Percentiles rank a stretch among this genome's conserved stretches.
phyloP scores from a whole-genome alignment of 2,329 filamentous ascomycete genomes.

The Alternaria panax region DNA sequence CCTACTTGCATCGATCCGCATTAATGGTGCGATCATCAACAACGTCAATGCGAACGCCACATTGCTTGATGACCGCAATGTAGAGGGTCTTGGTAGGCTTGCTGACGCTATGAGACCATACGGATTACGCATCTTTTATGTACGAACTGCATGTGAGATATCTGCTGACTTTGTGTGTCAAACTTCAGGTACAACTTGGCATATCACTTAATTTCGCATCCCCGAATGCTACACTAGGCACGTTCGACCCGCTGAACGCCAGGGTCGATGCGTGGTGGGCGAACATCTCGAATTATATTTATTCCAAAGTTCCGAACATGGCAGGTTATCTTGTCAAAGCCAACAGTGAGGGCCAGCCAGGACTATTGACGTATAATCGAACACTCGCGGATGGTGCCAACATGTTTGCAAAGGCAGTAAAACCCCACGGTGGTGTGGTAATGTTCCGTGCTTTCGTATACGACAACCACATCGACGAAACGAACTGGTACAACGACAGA shows the following conservation, averaged over 20 bases:
- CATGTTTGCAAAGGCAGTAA: constrained; percentile 80
- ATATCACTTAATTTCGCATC: constrained; percentile 74
- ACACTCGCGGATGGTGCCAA: constrained; percentile 74
- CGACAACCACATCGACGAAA: constrained; percentile 63
- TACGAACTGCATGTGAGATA: background rate
- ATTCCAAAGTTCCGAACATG: constrained; percentile 69
- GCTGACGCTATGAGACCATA: constrained; percentile 72
- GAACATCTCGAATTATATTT: constrained; percentile 66
- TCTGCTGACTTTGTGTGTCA: background rate
- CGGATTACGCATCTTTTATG: no score
- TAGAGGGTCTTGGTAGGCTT: constrained; percentile 67
- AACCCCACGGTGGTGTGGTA: constrained; percentile 87
- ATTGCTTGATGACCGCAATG: constrained; percentile 63
- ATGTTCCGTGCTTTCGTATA: constrained; percentile 79
- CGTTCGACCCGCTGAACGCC: constrained; percentile 70
- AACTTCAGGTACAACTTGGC: constrained; percentile 61
- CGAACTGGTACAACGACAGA: constrained; percentile 70
- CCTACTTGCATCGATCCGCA: constrained; percentile 68
- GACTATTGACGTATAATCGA: constrained; percentile 72
- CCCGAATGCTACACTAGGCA: constrained; percentile 61
- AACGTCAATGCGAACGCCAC: constrained; percentile 74
- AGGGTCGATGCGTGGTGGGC: constrained; percentile 69
- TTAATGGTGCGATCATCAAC: constrained; percentile 73
- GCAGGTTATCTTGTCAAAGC: constrained; percentile 75
- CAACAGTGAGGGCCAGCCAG: constrained; percentile 75